A percentile compares a stretch with the other conserved stretches of the same genome.
Conservation (phyloP, 2,329 filamentous ascomycete species). For the Talaromyces sp. region DNA sequence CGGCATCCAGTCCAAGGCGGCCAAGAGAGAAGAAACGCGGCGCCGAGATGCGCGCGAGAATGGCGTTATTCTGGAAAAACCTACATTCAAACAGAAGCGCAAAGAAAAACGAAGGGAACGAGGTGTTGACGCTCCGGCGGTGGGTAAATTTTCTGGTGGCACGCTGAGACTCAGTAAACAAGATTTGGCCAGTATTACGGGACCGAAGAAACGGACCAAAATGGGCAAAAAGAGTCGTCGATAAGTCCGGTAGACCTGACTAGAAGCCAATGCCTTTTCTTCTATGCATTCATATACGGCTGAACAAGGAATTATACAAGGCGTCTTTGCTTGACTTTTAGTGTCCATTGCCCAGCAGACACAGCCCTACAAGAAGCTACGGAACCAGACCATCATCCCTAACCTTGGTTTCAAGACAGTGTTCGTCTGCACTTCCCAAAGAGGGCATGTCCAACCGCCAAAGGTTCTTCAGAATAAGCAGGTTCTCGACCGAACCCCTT, state of each 20-base stretch:
- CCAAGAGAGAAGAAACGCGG: conserved; percentile 63
- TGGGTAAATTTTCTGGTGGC: conserved; percentile 76
- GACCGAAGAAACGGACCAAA: conserved; percentile 35
- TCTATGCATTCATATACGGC: background rate
- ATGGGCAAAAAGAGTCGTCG: conserved; percentile 31
- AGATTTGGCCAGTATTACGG: conserved; percentile 70
- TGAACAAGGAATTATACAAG: background rate
- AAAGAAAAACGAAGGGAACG: conserved; percentile 49
- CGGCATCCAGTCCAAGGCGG: conserved; percentile 71
- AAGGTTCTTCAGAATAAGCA: background rate
- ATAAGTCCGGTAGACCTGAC: conserved; percentile 8
- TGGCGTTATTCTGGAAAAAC: conserved; percentile 76
- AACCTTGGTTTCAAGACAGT: background rate
- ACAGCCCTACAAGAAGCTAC: too few species aligned
- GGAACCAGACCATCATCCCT: too few species aligned
- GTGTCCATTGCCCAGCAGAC: too few species aligned
- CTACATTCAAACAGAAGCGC: conserved; percentile 30
- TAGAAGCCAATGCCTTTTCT: too few species aligned
- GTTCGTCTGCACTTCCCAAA: background rate
- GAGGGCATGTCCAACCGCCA: background rate
- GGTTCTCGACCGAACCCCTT: background rate
- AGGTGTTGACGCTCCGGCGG: conserved; percentile 68
- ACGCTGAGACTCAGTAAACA: conserved; percentile 72
- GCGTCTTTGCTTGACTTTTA: too few species aligned
- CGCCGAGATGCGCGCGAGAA: conserved; percentile 81